Conservation (phyloP, 805 yeast genomes). For the Ogataea pini region DNA sequence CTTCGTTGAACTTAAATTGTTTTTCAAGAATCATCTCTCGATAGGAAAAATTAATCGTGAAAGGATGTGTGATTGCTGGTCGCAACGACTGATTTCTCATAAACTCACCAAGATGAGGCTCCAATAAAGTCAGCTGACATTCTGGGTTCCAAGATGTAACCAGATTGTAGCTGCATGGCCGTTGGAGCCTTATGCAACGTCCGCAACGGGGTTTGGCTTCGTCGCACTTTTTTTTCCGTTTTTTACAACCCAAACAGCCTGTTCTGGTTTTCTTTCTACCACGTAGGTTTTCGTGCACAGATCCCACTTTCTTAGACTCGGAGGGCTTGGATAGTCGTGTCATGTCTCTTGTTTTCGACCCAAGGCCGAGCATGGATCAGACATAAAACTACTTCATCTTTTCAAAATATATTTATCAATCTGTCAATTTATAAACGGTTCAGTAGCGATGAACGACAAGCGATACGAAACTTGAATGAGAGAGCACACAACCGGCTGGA, state of each 20-base stretch:
- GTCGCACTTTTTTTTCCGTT: slow-evolving; percentile 43
- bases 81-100: not conserved
- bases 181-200: slow-evolving; percentile 20
- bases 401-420: not conserved
- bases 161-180: slow-evolving; percentile 22
- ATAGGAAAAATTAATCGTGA: slow-evolving; percentile 15
- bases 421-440: not conserved
- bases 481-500: not conserved
- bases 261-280: slow-evolving; percentile 22
- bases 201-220: slow-evolving; percentile 26
- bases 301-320: not conserved
- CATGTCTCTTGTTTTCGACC: not conserved
- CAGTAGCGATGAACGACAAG: not conserved
- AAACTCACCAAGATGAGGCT: not conserved
- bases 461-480: not conserved
- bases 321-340: not conserved
- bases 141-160: slow-evolving; percentile 21
- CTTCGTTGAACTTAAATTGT: not conserved
- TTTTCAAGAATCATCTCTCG: slow-evolving; percentile 17
- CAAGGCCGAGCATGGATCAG: not conserved
- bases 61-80: not conserved
- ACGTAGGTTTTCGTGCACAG: slow-evolving; percentile 3
- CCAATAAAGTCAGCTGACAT: slow-evolving; percentile 18
- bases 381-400: not conserved
- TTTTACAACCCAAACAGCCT: slow-evolving; percentile 46